A percentile compares a stretch with the other conserved stretches of the same genome.
These are phyloP conservation scores for Aurinia saxatilis DNA, from an alignment of 345 rosid genomes.

Conservation along the genomic window DNA sequence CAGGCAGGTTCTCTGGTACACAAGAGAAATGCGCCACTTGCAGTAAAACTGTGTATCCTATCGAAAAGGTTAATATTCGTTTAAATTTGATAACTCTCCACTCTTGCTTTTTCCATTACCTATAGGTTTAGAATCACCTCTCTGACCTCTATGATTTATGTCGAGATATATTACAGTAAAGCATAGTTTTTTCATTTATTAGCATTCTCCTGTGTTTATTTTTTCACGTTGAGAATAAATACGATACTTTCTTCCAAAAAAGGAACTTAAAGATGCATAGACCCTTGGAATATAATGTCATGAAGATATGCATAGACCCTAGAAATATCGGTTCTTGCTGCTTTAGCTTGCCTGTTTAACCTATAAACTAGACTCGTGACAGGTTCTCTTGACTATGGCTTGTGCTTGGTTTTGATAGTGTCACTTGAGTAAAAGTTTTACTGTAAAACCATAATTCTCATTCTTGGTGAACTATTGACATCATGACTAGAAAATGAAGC, in stretches of 20 bases:
- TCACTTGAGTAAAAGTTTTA: neutral
- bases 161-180: neutral
- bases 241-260: no score
- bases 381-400: neutral
- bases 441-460: neutral
- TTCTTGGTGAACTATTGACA: constrained; percentile 1
- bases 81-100: neutral
- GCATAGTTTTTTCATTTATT: neutral
- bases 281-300: no score
- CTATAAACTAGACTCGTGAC: neutral
- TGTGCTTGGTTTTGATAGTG: neutral
- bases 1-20: constrained; percentile 72
- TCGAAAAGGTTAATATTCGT: constrained; percentile 56
- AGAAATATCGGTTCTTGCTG: neutral
- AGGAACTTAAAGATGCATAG: neutral
- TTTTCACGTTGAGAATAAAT: neutral
- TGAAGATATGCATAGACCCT: neutral
- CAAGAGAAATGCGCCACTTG: constrained; percentile 75
- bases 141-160: neutral
- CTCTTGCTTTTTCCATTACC: neutral
- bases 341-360: neutral
- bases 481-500: neutral
- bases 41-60: constrained; percentile 69
- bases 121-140: neutral
- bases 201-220: neutral